Percentiles rank a stretch among this genome's conserved stretches.
phyloP scores from a whole-genome alignment of 1,139 yeast species.

The Scheffersomyces quercinus region DNA sequence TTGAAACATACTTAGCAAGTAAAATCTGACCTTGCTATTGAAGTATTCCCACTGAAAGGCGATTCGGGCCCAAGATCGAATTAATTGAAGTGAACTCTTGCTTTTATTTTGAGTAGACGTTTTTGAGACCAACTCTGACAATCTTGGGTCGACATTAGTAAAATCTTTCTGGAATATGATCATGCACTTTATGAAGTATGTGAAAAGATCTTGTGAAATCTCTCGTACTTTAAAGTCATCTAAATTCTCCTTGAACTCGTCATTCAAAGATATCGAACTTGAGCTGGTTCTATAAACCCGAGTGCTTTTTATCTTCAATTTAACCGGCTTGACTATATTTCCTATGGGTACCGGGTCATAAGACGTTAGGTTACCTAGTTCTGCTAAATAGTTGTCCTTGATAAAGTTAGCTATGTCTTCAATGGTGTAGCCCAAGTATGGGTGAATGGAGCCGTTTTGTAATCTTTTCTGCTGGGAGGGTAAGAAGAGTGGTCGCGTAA shows the following conservation, averaged over 20 bases:
- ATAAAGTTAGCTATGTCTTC: conserved; percentile 35
- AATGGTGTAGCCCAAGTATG: conserved; percentile 25
- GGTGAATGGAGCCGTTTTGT: conserved; percentile 20
- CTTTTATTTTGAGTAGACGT: background rate
- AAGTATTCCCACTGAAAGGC: conserved; percentile 32
- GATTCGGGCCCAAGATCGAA: conserved; percentile 8
- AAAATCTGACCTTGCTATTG: conserved; percentile 30
- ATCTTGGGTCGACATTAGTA: background rate
- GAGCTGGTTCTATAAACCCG: conserved; percentile 9
- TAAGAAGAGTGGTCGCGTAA: conserved; percentile 22
- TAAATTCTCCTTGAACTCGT: conserved; percentile 15
- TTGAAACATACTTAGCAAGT: conserved; percentile 29
- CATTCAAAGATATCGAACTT: conserved; percentile 1
- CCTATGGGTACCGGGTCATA: background rate
- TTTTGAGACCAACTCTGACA: background rate
- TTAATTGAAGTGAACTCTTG: background rate
- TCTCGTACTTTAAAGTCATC: conserved; percentile 35
- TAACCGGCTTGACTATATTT: background rate
- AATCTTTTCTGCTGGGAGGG: conserved; percentile 24
- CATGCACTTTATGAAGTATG: conserved; percentile 28
- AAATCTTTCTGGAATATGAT: conserved; percentile 25
- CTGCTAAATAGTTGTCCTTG: conserved; percentile 22
- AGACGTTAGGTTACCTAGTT: background rate
- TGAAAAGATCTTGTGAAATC: conserved; percentile 28
- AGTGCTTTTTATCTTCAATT: conserved; percentile 8